Conservation (phyloP, 257 asterid species). For the Lantana camara region DNA sequence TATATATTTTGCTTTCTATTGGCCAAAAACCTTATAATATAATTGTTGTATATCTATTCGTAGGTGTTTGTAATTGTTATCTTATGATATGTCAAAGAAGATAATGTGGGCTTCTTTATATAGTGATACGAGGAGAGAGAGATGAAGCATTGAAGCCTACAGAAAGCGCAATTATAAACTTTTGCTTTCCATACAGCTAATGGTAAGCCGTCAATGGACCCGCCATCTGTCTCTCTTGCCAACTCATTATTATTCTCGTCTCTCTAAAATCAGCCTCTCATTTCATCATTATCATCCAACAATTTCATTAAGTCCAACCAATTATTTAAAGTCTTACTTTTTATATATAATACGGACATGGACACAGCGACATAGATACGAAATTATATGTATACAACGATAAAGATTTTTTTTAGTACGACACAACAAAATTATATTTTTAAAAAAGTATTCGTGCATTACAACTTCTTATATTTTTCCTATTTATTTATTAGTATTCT, state of each 20-base stretch:
- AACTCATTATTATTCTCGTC: too few relatives aligned
- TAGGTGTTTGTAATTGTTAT: constrained; percentile 8
- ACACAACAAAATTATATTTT: too few relatives aligned
- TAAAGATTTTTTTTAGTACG: too few relatives aligned
- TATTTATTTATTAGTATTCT: too few relatives aligned
- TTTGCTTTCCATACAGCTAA: constrained; percentile 62
- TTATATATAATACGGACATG: too few relatives aligned
- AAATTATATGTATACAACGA: too few relatives aligned
- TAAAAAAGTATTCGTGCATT: too few relatives aligned
- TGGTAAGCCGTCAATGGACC: constrained; percentile 67
- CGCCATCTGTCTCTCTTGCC: constrained; percentile 22
- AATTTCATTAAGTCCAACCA: constrained; percentile 7
- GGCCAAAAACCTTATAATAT: background rate
- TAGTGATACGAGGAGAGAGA: constrained; percentile 6
- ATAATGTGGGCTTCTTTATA: constrained; percentile 32
- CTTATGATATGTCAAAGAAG: constrained; percentile 3
- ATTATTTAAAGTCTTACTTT: background rate
- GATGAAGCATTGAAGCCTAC: constrained; percentile 34
- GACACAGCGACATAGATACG: too few relatives aligned
- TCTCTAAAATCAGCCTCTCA: background rate
- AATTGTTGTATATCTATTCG: background rate
- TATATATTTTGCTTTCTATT: background rate
- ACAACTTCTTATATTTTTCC: too few relatives aligned
- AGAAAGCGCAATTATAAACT: constrained; percentile 33
- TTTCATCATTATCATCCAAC: background rate